phyloP scores from a whole-genome alignment of 179 eudicot species.

The Corrigiola litoralis region DNA sequence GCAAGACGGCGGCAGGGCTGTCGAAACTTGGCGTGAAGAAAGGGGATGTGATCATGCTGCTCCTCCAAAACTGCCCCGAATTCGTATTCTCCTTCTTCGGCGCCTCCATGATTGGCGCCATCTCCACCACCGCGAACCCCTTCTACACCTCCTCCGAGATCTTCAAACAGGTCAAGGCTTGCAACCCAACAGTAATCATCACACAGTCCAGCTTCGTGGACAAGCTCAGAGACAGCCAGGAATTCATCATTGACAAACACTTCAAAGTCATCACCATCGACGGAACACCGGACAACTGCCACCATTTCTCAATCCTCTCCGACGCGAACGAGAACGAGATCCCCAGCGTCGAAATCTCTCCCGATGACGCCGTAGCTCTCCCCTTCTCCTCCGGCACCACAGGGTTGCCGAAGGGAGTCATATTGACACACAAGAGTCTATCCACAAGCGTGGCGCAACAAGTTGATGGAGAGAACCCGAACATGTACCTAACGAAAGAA shows the following conservation, averaged over 20 bases:
- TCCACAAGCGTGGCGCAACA: constrained; percentile 77
- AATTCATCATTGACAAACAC: constrained; percentile 21
- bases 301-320: constrained; percentile 39
- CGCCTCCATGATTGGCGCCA: constrained; percentile 68
- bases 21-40: constrained; percentile 41
- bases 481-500: constrained; percentile 28
- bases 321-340: constrained; percentile 33
- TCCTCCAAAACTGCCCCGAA: constrained; percentile 71
- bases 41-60: constrained; percentile 66
- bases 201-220: constrained; percentile 59
- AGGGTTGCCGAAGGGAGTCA: constrained; percentile 77
- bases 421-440: constrained; percentile 63
- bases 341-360: constrained; percentile 25
- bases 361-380: constrained; percentile 60
- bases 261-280: constrained; percentile 46
- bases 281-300: constrained; percentile 35
- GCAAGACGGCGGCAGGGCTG: constrained; percentile 51
- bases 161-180: constrained; percentile 44
- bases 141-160: constrained; percentile 69
- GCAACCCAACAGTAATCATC: constrained; percentile 47
- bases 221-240: constrained; percentile 28
- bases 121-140: constrained; percentile 76
- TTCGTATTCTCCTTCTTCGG: constrained; percentile 76
- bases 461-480: constrained; percentile 84
- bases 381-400: constrained; percentile 93